phyloP scores from a whole-genome alignment of 371 early-diverging fungal genomes.

The Zancudomyces culisetae region DNA sequence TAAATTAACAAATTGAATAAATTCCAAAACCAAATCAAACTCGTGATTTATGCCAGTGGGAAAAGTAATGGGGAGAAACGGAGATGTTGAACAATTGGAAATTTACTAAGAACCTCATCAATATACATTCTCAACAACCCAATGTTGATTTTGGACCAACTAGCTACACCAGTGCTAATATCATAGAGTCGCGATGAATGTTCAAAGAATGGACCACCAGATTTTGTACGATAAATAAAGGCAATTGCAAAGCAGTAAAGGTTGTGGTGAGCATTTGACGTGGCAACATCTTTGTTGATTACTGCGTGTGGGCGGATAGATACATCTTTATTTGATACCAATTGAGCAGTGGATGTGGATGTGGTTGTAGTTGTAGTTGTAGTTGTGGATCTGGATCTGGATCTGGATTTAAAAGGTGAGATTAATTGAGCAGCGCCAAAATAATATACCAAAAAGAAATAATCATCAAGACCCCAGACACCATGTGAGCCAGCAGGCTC shows the following conservation, averaged over 20 bases:
- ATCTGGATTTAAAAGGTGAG: constrained; percentile 44
- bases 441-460: constrained; percentile 91
- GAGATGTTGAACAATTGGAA: constrained; percentile 98
- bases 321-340: too few relatives aligned
- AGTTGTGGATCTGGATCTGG: constrained; percentile 56
- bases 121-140: constrained; percentile 98
- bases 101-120: constrained; percentile 84
- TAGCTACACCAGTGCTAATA: constrained; percentile 74
- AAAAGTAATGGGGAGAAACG: too few relatives aligned
- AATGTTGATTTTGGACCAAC: constrained; percentile 83
- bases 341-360: too few relatives aligned
- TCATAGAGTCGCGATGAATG: constrained; percentile 95
- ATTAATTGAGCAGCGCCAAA: constrained; percentile 84
- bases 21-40: too few relatives aligned
- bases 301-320: constrained; percentile 12
- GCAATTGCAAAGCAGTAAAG: constrained; percentile 78
- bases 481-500: constrained; percentile 99
- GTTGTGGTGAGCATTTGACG: constrained; percentile 34
- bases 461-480: constrained; percentile 98
- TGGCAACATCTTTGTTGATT: constrained; percentile 4
- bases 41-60: too few relatives aligned
- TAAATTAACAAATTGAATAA: too few relatives aligned
- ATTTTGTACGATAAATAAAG: constrained; percentile 27
- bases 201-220: constrained; percentile 28
- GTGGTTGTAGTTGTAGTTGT: constrained; percentile 48